Evolutionary conservation across 805 yeast species (phyloP), one percentile per base, ranked within the genome.

Genomic region (Citeromyces matritensis): DNA sequence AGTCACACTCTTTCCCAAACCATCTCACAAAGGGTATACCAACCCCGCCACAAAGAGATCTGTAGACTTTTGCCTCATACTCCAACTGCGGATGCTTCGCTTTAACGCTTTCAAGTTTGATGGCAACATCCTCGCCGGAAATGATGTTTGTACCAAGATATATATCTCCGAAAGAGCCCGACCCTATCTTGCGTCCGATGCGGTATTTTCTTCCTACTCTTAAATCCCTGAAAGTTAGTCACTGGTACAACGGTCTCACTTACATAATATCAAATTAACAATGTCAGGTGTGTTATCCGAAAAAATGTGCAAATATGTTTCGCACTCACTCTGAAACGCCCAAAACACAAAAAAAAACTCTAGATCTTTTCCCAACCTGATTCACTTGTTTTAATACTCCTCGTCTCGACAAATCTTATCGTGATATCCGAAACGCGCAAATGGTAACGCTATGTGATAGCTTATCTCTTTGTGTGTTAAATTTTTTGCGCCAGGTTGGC

Each of bases 81-180:
- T 88, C 96, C 42, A 88, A 66, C 58, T 88, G 98, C 2, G 98
- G 97, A 52, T 91, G 97, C 49, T 84, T 82, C 2, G 97, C 95
- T 35, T 78, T 66, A 33, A 81, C 73, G 40, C 81, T 77, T 51
- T 88, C 98, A 39, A 88, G 64, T 54, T 88, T 88, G 63, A 88
- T 88, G 42, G 97, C 98, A 33, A 91, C 96, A 54, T 88, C 95
- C 55, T 91, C 97, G 27, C 97, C 96, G 27, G 93, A 80, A 30
- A 88, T 83, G 53, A 91, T 73, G 57, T 88, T 91, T 15, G 94
- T 83, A 9, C 95, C 82, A 41, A 85, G 66, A 55, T 91, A 91
- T 44, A 88, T 91, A 51, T 91, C 98, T 37, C 98, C 98, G 54
- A 88, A 88, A 8, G 96, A 86, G 12, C 98, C 98, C 26, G 91